Conservation (phyloP, 306 rosid species). For the Glycyrrhiza uralensis region DNA sequence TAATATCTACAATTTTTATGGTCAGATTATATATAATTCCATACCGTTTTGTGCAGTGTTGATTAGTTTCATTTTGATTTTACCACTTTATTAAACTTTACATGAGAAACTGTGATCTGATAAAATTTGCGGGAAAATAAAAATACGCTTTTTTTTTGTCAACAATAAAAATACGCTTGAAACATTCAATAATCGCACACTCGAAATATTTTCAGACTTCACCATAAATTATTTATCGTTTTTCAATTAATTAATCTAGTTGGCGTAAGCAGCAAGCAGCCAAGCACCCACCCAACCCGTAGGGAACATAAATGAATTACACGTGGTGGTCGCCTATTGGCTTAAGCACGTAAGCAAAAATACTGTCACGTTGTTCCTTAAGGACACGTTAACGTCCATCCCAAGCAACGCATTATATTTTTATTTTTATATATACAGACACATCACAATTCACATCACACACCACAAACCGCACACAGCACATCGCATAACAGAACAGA, state of each 20-base stretch:
- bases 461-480: background rate
- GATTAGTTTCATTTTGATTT: too few species aligned
- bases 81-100: too few species aligned
- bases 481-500: background rate
- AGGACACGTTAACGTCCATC: conserved; percentile 16
- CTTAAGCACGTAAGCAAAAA: conserved; percentile 12
- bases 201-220: background rate
- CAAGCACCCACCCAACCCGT: background rate
- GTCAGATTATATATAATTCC: too few species aligned
- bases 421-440: background rate
- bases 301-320: background rate
- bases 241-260: too few species aligned
- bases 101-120: too few species aligned
- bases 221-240: too few species aligned
- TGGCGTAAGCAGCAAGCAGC: background rate
- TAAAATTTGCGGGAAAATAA: too few species aligned
- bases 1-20: too few species aligned
- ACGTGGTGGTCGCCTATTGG: conserved; percentile 10
- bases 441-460: background rate
- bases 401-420: conserved; percentile 9
- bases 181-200: too few species aligned
- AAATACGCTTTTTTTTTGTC: too few species aligned
- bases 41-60: too few species aligned
- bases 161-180: too few species aligned
- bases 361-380: background rate